Evolutionary conservation across 305 asterid species (phyloP).

Genomic region (Fraxinus dipetala): DNA sequence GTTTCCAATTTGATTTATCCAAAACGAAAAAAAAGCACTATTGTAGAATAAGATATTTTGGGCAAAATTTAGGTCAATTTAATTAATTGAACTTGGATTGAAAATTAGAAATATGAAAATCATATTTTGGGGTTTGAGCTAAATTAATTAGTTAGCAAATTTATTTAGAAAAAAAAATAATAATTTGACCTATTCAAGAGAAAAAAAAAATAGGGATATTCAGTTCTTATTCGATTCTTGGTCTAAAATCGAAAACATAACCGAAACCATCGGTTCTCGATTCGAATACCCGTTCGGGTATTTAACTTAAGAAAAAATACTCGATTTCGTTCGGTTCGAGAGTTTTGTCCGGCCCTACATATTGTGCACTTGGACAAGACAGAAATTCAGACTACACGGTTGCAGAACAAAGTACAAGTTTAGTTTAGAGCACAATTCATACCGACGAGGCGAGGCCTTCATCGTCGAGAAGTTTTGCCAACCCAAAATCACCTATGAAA

Average conservation of each 20-base stretch:
- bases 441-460: slow-evolving; percentile 82
- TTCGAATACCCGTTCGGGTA: background rate
- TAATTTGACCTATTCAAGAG: background rate
- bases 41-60: background rate
- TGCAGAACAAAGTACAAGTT: background rate
- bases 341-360: background rate
- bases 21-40: background rate
- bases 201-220: too few relatives aligned
- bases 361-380: background rate
- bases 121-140: background rate
- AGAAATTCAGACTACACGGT: background rate
- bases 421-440: slow-evolving; percentile 23
- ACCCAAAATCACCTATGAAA: slow-evolving; percentile 79
- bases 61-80: background rate
- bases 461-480: slow-evolving; percentile 75
- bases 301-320: background rate
- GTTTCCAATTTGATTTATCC: background rate
- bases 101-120: background rate
- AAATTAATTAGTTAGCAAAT: background rate
- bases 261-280: background rate
- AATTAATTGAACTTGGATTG: background rate
- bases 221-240: background rate
- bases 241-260: background rate
- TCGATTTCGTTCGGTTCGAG: background rate
- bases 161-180: background rate